Base-by-base conservation (phyloP, 2,329 filamentous ascomycete species). In the Myriangium duriaei region DNA sequence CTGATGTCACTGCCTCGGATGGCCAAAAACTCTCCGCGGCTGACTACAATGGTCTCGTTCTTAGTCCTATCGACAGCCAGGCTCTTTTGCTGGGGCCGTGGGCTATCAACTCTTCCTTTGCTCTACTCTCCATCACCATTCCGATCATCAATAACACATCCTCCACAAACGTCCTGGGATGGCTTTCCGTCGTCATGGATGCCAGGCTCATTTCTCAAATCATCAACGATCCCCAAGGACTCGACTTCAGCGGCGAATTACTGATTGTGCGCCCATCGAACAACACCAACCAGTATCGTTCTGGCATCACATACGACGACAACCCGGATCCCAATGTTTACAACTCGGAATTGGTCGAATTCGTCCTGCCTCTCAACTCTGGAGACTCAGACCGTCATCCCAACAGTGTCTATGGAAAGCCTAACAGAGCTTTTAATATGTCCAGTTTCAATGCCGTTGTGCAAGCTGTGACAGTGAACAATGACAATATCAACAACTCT, bases 101-200 rank as follows among this genome's bases (percentile, higher is more conserved):
- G 41, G 65, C 72, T 15, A 59, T 91, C 45, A 91, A 92, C 53
- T 62, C 72, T 31, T 74, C 75, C 0, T 81, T 80, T 45, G 81
- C 82, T 14, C 63, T 95, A 9, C 56, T 93, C 10, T 94, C 86
- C 2, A 65, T 93, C 42, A 93, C 86, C 0, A 61, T 88, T 11
- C 83, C 86, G 0, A 74, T 95, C 37, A 71, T 82, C 42, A 76
- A 80, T 53, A 81, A 78, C 46, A 67, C 68, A 2, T 69, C 70
- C 2, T 55, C 60, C 30, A 62, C 62, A 3, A 76, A 80, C 44
- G 72, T 88, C 1, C 66, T 94, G 4, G 87, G 84, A 2, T 94
- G 85, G 64, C 72, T 94, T 63, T 93, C 85, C 1, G 63, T 88
- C 2, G 66, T 93, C n/a, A 71, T 81, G 39, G 73, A 81, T 40